Evolutionary conservation across 2,329 filamentous ascomycete species (phyloP).

Genomic region (Myriangium duriaei): DNA sequence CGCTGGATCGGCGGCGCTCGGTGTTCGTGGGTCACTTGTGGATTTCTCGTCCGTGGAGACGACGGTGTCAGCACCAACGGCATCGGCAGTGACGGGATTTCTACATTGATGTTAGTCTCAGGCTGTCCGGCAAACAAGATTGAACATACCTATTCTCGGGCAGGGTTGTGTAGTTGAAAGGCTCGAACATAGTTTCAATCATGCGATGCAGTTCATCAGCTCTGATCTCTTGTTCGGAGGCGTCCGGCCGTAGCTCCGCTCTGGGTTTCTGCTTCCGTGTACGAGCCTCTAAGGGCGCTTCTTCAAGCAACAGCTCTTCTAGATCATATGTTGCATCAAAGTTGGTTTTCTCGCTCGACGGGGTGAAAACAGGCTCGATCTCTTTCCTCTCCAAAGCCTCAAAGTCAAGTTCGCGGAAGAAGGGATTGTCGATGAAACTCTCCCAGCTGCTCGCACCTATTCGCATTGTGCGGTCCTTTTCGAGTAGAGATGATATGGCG

Average conservation of each 20-base stretch:
- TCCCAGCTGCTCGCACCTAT: slow-evolving; percentile 76
- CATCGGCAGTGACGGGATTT: slow-evolving; percentile 10
- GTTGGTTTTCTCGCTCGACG: slow-evolving; percentile 95
- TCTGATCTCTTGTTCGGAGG: slow-evolving; percentile 85
- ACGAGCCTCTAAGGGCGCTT: slow-evolving; percentile 85
- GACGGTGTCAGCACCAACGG: slow-evolving; percentile 3
- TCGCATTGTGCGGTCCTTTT: slow-evolving; percentile 65
- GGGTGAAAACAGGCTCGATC: slow-evolving; percentile 80
- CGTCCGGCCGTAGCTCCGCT: slow-evolving; percentile 83
- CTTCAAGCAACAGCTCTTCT: slow-evolving; percentile 84
- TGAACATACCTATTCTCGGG: slow-evolving; percentile 51
- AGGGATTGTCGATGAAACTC: slow-evolving; percentile 75
- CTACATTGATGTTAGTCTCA: slow-evolving; percentile 4
- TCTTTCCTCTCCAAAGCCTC: slow-evolving; percentile 71
- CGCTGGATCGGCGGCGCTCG: not conserved
- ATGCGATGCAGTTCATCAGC: slow-evolving; percentile 88
- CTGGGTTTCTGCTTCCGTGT: slow-evolving; percentile 88
- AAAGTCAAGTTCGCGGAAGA: slow-evolving; percentile 82
- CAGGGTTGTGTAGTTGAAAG: slow-evolving; percentile 85
- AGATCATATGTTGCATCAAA: slow-evolving; percentile 97
- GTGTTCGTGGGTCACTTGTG: slow-evolving; percentile 3
- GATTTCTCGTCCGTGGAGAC: not conserved
- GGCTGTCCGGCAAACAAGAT: not conserved
- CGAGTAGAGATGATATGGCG: slow-evolving; percentile 72
- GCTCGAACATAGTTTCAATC: slow-evolving; percentile 87